These are phyloP conservation scores for Favolaschia claudopus DNA, from an alignment of 768 basidiomycete genomes.

Conservation along the genomic window DNA sequence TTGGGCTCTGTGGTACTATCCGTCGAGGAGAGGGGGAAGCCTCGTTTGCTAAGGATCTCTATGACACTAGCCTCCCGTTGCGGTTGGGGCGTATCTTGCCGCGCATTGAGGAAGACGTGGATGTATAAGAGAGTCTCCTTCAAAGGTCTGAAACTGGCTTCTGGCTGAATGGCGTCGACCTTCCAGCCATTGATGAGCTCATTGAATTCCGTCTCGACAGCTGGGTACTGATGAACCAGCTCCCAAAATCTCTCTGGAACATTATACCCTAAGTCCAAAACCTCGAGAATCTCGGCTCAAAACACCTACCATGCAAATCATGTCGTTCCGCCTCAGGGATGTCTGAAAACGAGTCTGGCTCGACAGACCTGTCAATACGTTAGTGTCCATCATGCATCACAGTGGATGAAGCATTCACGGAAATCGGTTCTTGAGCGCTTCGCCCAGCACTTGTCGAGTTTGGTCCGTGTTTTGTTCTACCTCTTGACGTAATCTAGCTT, in stretches of 20 bases:
- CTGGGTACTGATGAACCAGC: neutral
- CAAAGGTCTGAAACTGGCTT: neutral
- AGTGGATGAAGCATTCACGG: neutral
- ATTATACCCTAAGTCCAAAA: too few relatives aligned
- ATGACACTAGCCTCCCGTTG: neutral
- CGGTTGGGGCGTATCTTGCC: neutral
- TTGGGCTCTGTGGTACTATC: neutral
- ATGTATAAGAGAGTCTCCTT: conserved; percentile 8
- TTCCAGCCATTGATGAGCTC: neutral
- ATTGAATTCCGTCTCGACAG: neutral
- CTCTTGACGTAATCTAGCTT: neutral
- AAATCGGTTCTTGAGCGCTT: neutral
- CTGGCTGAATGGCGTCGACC: neutral
- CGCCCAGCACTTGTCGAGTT: neutral
- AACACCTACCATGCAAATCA: neutral
- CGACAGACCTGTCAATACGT: neutral
- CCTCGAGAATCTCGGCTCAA: too few relatives aligned
- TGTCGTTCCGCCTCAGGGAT: neutral
- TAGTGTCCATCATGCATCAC: neutral
- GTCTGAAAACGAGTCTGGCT: neutral
- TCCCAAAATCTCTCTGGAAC: neutral
- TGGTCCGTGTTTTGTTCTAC: neutral
- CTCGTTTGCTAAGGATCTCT: neutral
- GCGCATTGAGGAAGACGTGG: neutral
- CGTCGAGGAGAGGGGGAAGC: neutral